Percentiles rank a stretch among this genome's conserved stretches.
phyloP scores from a whole-genome alignment of 2,329 filamentous ascomycete genomes.

The Pseudocercospora eumusae region DNA sequence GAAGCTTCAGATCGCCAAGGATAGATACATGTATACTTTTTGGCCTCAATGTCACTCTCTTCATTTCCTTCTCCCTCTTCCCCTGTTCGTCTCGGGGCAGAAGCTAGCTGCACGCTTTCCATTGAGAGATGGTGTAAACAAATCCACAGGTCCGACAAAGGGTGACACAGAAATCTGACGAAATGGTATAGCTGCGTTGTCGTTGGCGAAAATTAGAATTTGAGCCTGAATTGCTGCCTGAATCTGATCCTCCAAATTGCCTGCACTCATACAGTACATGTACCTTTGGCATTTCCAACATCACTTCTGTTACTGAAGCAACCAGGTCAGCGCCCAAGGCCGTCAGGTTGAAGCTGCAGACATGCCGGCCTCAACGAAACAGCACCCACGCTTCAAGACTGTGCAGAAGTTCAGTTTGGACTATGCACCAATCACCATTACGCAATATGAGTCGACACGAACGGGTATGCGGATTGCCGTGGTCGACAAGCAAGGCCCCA shows the following conservation, averaged over 20 bases:
- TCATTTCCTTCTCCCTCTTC: neutral
- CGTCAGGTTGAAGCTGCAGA: neutral
- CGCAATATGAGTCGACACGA: conserved; percentile 91
- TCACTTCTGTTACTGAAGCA: neutral
- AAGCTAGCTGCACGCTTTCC: neutral
- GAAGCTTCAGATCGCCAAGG: neutral
- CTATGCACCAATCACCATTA: conserved; percentile 84
- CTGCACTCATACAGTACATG: neutral
- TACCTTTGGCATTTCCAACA: neutral
- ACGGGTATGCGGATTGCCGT: conserved; percentile 95
- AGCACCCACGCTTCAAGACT: conserved; percentile 73
- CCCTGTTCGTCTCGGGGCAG: neutral
- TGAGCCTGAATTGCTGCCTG: neutral
- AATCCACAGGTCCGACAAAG: neutral
- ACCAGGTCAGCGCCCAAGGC: neutral
- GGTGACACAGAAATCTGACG: neutral
- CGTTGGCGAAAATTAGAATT: neutral
- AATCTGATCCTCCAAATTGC: neutral
- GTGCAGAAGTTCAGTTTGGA: conserved; percentile 84
- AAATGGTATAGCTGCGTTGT: neutral
- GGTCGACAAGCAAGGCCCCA: conserved; percentile 90
- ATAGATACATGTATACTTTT: too few species aligned
- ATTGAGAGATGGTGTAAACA: neutral
- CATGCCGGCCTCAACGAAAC: too few species aligned
- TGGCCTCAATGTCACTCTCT: neutral